Evolutionary conservation across 2,329 filamentous ascomycete genomes (phyloP).

Genomic region (Magnaporthiopsis rhizophila): DNA sequence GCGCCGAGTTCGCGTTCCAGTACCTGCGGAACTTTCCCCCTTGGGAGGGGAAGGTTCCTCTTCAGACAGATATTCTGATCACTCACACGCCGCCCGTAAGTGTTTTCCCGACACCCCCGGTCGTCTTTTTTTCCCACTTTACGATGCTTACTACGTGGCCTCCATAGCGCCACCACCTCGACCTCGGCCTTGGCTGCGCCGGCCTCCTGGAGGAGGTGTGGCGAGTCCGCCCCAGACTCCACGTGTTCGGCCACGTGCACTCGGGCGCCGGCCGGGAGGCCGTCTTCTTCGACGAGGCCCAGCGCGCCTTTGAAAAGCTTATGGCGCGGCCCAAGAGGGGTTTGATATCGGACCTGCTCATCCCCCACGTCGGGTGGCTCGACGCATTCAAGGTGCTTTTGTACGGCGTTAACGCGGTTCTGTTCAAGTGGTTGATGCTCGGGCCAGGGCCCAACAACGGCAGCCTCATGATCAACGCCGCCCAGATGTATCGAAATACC

Average conservation of each 20-base stretch:
- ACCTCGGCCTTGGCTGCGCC: conserved; percentile 62
- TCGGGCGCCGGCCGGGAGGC: conserved; percentile 62
- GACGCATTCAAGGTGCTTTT: conserved; percentile 35
- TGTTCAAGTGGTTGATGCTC: conserved; percentile 50
- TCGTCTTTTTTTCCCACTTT: neutral
- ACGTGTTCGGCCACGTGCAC: conserved; percentile 84
- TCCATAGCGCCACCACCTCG: conserved; percentile 55
- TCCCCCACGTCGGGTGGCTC: conserved; percentile 38
- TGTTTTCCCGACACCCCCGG: too few species aligned
- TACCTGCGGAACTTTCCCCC: conserved; percentile 58
- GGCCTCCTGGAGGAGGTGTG: conserved; percentile 64
- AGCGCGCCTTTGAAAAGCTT: conserved; percentile 63
- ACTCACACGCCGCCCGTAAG: conserved; percentile 70
- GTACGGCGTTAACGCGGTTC: conserved; percentile 37
- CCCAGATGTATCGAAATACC: conserved; percentile 46
- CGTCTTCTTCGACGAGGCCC: conserved; percentile 67
- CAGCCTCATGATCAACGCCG: conserved; percentile 48
- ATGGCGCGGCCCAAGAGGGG: conserved; percentile 35
- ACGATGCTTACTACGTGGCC: conserved; percentile 8
- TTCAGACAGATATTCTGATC: conserved; percentile 67
- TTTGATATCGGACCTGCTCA: conserved; percentile 32
- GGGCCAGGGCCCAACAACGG: conserved; percentile 42
- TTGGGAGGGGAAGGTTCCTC: conserved; percentile 65
- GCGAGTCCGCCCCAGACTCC: conserved; percentile 64
- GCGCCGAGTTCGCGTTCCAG: conserved; percentile 67